These are phyloP conservation scores for Yamadazyma kanchanaburiensis DNA, from an alignment of 1,139 yeast genomes.

Conservation along the genomic window DNA sequence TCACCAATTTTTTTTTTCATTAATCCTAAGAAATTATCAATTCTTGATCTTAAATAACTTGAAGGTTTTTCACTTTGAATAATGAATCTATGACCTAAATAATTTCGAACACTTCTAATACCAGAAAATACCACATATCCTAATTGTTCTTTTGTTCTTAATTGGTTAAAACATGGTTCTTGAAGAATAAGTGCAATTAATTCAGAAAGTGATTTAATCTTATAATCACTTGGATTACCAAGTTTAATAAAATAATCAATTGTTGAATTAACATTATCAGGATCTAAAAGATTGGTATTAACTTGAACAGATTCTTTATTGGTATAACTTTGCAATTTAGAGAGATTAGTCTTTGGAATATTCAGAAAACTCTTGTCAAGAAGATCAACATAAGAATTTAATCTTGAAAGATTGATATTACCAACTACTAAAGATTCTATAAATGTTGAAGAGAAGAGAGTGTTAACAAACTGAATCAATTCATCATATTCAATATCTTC, in stretches of 20 bases:
- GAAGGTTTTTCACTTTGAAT: conserved; percentile 84
- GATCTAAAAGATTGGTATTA: conserved; percentile 56
- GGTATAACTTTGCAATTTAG: conserved; percentile 36
- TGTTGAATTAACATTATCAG: conserved; percentile 77
- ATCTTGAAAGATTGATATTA: conserved; percentile 49
- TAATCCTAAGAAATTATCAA: conserved; percentile 57
- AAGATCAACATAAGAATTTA: conserved; percentile 16
- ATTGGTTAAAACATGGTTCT: conserved; percentile 86
- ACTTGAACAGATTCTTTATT: conserved; percentile 42
- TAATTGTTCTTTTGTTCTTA: conserved; percentile 87
- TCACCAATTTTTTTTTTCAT: conserved; percentile 29
- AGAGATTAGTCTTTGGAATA: conserved; percentile 28
- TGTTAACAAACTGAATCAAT: conserved; percentile 38
- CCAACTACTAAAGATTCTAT: conserved; percentile 79
- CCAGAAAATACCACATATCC: conserved; percentile 87
- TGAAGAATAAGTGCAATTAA: conserved; percentile 67
- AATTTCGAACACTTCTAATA: conserved; percentile 62
- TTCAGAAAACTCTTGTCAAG: conserved; percentile 18
- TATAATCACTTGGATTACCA: conserved; percentile 40
- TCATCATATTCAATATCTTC: conserved; percentile 44
- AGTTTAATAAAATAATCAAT: conserved; percentile 76
- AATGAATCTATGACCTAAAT: conserved; percentile 73
- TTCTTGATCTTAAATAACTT: conserved; percentile 71
- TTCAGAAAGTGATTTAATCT: conserved; percentile 49
- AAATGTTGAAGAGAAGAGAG: conserved; percentile 47